Base-by-base conservation (phyloP, 2,329 filamentous ascomycete species). In the Aspergillus melleus region DNA sequence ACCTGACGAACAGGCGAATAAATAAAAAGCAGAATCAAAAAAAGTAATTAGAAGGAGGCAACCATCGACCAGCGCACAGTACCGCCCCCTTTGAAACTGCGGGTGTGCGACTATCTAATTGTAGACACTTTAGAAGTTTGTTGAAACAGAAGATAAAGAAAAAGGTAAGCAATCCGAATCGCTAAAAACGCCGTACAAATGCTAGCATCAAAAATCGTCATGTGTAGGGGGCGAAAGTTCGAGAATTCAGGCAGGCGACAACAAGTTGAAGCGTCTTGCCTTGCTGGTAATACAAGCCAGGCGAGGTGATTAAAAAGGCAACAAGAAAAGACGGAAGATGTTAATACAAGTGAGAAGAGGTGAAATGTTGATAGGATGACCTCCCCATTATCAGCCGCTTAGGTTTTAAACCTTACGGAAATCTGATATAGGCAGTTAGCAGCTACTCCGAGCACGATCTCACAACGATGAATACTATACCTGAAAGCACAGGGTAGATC, bases 401-500 rank as follows among this genome's bases (percentile, higher is more conserved):
- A 52, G 59, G 53, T 49, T 57, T 80, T 77, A 87, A 58, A 85
- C 83, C 76, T 87, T 87, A 74, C 85, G 83, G 81, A 87, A 87
- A 72, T 87, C 85, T 86, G 67, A 49, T n/a, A 6, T 5, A 44
- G 16, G 60, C 60, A n/a, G 67, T 72, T 65, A 72, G 68, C 67
- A 49, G 57, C 22, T 54, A 32, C 47, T 53, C 39, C 32, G 16
- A 36, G 4, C 26, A 5, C 32, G 11, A 14, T 9, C 2, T 36
- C 11, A 12, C 3, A n/a, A 32, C 2, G 4, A 1, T 11, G 49
- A 50, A 6, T 2, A 65, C 79, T 83, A 69, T 81, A 92, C 90
- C 90, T 83, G 92, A 91, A 74, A 96, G 83, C 81, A 96, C 93
- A 76, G 93, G 93, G 76, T 96, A 96, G 81, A 97, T 96, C 88